Evolutionary conservation across 345 rosid species (phyloP).

Genomic region (Iberis pinnata): DNA sequence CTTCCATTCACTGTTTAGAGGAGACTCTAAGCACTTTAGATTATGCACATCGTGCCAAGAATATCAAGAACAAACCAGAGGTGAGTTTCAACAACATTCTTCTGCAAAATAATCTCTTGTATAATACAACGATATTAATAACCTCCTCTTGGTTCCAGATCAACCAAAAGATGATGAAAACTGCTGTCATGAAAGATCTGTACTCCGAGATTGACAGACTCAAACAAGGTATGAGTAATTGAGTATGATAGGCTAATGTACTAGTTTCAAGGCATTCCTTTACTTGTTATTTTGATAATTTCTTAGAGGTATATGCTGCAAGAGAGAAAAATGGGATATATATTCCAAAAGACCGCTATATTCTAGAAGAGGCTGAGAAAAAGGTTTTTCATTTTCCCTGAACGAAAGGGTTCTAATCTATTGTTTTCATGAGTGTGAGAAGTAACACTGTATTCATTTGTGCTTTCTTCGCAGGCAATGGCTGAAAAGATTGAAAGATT

Average conservation of each 20-base stretch:
- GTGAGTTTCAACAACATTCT: conserved; percentile 33
- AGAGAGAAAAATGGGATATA: conserved; percentile 35
- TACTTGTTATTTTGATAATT: background rate
- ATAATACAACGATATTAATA: background rate
- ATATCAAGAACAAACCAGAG: conserved; percentile 98
- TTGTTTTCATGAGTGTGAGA: conserved; percentile 9
- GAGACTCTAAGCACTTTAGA: conserved; percentile 97
- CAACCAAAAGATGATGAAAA: conserved; percentile 99
- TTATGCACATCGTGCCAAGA: conserved; percentile 98
- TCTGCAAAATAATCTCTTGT: conserved; percentile 9
- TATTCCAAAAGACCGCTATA: conserved; percentile 34
- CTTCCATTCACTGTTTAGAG: conserved; percentile 85
- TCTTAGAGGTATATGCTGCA: conserved; percentile 35
- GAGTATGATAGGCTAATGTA: background rate
- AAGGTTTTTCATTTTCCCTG: conserved; percentile 20
- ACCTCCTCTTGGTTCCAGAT: conserved; percentile 41
- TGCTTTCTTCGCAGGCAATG: conserved; percentile 59
- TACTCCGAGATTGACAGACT: conserved; percentile 94
- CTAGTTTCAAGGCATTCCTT: conserved; percentile 1
- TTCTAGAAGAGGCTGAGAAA: conserved; percentile 36
- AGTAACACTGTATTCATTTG: background rate
- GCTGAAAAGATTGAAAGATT: conserved; percentile 91
- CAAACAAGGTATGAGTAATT: conserved; percentile 69
- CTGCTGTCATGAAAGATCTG: conserved; percentile 94
- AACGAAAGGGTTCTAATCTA: conserved; percentile 4